Base-by-base conservation (phyloP, 1,139 yeast species). In the Diutina mesorugosa region DNA sequence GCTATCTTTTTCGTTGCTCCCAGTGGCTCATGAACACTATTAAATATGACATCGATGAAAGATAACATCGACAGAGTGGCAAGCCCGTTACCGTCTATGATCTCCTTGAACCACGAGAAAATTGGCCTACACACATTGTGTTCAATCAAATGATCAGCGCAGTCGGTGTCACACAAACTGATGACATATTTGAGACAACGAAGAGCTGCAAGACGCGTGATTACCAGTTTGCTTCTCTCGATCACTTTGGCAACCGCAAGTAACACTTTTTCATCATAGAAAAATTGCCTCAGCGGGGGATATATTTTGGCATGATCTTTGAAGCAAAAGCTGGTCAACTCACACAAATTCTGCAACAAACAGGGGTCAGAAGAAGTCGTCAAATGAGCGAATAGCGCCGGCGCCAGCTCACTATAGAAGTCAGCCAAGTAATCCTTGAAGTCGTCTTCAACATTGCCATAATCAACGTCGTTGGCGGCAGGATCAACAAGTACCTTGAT, bases 1-100 rank as follows among this genome's bases (percentile, higher is more conserved):
- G 29, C 53, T 6, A 32, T 30, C 35, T 12, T 9, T 16, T 45
- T 8, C 12, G 45, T 50, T 12, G 26, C 18, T 28, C 51, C 38
- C 51, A 47, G 51, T 6, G 35, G 53, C 4, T 50, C 53, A 18
- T 50, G 21, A 6, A 50, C 26, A 16, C 18, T 50, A 12, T 10
- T n/a, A 7, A 12, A 10, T 4, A 88, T 68, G 3, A 77, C 68
- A 61, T 83, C 86, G 56, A 90, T 71, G 50, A 91, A 73, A 63
- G 87, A 93, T 56, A 90, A 73, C 61, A 95, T 80, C 3, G 95
- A 78, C 0, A 97, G 89, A 64, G 83, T 87, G 2, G 88, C 78
- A 59, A 91, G 72, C 64, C 84, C 87, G 65, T 86, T 83, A 53
- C 72, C 70, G 47, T 75, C 70, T 26, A 78, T 74, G 21, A 81